Evolutionary conservation across 768 basidiomycete genomes (phyloP).

Genomic region (Rhodotorula graminis): DNA sequence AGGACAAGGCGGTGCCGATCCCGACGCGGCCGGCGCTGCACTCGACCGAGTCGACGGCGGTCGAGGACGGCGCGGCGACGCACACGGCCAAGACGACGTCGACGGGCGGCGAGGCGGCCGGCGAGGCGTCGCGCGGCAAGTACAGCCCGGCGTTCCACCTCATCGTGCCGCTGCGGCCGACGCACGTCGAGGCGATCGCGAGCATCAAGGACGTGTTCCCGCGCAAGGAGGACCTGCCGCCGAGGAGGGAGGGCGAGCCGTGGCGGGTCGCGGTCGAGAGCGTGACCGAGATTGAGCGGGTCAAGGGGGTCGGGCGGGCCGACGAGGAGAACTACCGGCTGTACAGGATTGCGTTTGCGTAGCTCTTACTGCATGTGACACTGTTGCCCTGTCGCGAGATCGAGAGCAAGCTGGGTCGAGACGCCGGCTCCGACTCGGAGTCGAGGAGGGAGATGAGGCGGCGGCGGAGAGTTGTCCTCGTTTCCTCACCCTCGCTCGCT

Average conservation of each 20-base stretch:
- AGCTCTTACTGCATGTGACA: not conserved
- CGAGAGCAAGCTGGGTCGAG: too few species aligned
- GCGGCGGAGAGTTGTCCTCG: not conserved
- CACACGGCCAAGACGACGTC: not conserved
- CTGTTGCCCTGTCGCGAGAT: not conserved
- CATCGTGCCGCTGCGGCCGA: constrained; percentile 64
- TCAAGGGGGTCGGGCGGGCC: constrained; percentile 44
- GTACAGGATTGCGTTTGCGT: constrained; percentile 61
- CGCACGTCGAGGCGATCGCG: constrained; percentile 54
- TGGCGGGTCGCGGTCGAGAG: constrained; percentile 53
- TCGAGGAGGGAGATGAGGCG: too few species aligned
- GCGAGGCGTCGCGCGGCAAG: not conserved
- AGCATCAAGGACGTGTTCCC: constrained; percentile 32
- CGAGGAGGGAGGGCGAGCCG: constrained; percentile 9
- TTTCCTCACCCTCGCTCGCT: not conserved
- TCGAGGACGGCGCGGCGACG: constrained; percentile 33
- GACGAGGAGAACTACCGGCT: constrained; percentile 60
- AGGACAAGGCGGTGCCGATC: not conserved
- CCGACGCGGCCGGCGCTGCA: constrained; percentile 4
- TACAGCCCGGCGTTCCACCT: constrained; percentile 63
- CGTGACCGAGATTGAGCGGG: constrained; percentile 53
- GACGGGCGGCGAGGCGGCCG: not conserved
- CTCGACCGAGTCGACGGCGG: constrained; percentile 3
- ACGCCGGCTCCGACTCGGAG: too few species aligned
- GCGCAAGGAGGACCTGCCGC: constrained; percentile 3